Percentiles rank a stretch among this genome's conserved stretches.
Evolutionary conservation across 2,329 filamentous ascomycete species (phyloP).

Genomic region (Botrytis galanthina): DNA sequence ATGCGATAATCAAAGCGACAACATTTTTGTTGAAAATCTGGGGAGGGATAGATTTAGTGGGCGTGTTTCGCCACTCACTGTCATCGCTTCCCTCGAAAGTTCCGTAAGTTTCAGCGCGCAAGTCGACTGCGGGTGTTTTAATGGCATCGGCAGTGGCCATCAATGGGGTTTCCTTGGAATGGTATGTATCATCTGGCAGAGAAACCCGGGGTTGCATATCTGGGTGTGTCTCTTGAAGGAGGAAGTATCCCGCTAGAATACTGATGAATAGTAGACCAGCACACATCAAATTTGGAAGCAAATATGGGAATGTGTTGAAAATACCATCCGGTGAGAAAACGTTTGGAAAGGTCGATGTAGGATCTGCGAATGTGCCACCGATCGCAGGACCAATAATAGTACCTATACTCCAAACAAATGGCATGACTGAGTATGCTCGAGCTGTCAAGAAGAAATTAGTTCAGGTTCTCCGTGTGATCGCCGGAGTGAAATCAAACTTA

Average conservation of each 20-base stretch:
- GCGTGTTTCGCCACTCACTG: conserved; percentile 36
- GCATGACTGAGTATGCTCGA: conserved; percentile 86
- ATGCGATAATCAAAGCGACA: conserved; percentile 72
- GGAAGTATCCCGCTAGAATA: conserved; percentile 74
- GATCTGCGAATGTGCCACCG: conserved; percentile 81
- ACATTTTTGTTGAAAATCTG: conserved; percentile 62
- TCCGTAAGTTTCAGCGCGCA: conserved; percentile 77
- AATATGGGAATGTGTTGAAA: conserved; percentile 79
- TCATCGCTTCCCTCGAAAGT: conserved; percentile 53
- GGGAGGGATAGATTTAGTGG: conserved; percentile 32
- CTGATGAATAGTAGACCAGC: conserved; percentile 71
- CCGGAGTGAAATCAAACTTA: conserved; percentile 1
- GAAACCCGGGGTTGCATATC: conserved; percentile 63
- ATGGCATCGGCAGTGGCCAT: conserved; percentile 72
- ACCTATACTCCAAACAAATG: conserved; percentile 88
- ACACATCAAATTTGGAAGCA: conserved; percentile 87
- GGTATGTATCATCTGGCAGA: conserved; percentile 49
- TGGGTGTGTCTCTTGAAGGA: conserved; percentile 86
- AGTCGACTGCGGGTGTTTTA: conserved; percentile 68
- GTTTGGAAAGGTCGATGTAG: conserved; percentile 69
- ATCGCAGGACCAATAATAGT: conserved; percentile 87
- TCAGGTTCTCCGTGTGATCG: background rate
- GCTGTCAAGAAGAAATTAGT: conserved; percentile 38
- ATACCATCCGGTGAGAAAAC: conserved; percentile 65
- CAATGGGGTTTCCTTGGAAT: conserved; percentile 61